Conservation (phyloP, 179 eudicot species). For the Actinidia polygama region DNA sequence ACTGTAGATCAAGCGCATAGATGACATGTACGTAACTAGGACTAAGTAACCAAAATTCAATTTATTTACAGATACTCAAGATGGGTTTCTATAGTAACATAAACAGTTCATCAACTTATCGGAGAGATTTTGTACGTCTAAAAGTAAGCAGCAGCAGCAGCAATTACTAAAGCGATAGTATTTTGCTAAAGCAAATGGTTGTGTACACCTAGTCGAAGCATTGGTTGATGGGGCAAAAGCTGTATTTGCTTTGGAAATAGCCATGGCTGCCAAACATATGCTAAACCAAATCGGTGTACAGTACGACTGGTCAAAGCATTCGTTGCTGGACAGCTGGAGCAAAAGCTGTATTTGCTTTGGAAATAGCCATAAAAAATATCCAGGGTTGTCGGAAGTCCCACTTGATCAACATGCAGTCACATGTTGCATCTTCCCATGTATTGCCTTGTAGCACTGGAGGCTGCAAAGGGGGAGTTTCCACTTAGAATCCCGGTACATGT, state of each 20-base stretch:
- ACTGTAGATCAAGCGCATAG: not conserved
- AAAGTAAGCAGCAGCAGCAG: not conserved
- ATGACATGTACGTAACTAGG: not conserved
- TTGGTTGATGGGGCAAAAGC: not conserved
- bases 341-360: not conserved
- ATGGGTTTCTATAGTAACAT: not conserved
- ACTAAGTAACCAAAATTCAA: not conserved
- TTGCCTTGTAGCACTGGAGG: constrained; percentile 85
- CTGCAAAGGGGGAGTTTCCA: constrained; percentile 87
- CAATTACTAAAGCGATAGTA: too few relatives aligned
- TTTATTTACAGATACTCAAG: not conserved
- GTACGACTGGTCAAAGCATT: not conserved
- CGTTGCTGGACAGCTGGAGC: not conserved
- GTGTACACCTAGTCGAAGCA: not conserved
- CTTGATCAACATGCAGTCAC: constrained; percentile 32
- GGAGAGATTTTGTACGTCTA: not conserved
- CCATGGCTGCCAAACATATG: not conserved
- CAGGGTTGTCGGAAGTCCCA: too few relatives aligned
- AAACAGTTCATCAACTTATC: not conserved
- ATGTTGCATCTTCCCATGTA: constrained; percentile 37
- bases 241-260: not conserved
- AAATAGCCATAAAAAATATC: not conserved
- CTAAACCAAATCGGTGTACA: not conserved
- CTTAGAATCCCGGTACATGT: constrained; percentile 88
- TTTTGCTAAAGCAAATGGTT: too few relatives aligned